Base-by-base conservation (phyloP, 202 grass and related monocot genomes). In the Hordeum pubiflorum region DNA sequence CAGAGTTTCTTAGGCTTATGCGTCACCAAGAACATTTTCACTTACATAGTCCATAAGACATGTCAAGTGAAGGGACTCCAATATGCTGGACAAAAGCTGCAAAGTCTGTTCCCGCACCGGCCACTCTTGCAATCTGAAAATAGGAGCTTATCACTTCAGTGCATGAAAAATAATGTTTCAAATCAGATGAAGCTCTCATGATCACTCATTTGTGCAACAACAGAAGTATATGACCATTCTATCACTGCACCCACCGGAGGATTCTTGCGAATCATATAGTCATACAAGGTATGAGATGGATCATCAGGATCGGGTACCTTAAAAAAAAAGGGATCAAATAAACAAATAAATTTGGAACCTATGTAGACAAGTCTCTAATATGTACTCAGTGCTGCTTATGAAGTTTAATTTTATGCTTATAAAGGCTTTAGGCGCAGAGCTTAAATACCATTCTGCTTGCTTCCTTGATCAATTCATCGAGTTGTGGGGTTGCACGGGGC, bases 21-120 rank as follows among this genome's bases (percentile, higher is more conserved):
- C n/a, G 5, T 55, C 24, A 69, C 26, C 1, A 71, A 46, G 43
- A 34, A 80, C 37, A 52, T 15, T 57, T 66, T 38, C 20, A 34
- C 67, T 78, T 86, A 94, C 91, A 81, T 79, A 36, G 20, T 80
- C 91, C 91, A 76, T 89, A 94, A 58, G 73, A 89, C 81, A 94
- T 89, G 78, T 94, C 89, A 43, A 89, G 67, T 60, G 91, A 94
- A 12, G 91, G 86, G 72, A 94, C 69, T 60, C 91, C 91, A 27
- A 86, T 84, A 59, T 94, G 81, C 72, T 94, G 91, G 27, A 94
- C 48, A 84, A 94, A 94, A 74, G 92, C 86, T 55, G 84, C 86
- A 85, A 87, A 91, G 62, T 94, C 92, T 50, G 92, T 87, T 89
- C 89, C 92, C 15, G 86, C 84, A 78, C 92, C 89, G 62, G 81